These are phyloP conservation scores for Kitagawia praeruptora DNA, from an alignment of 129 eudicot genomes.

Conservation along the genomic window DNA sequence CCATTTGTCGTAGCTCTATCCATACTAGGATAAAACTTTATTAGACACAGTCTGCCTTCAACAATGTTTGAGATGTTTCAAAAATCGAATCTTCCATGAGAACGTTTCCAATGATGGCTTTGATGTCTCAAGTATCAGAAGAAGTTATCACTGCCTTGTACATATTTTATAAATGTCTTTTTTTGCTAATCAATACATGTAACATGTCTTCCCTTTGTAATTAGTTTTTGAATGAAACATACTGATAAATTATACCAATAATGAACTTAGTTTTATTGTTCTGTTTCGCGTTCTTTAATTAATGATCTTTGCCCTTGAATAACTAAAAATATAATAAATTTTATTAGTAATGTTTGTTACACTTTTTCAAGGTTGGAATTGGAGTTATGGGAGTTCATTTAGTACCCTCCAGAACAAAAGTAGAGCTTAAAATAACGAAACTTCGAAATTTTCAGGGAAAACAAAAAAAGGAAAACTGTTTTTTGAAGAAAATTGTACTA, in stretches of 20 bases:
- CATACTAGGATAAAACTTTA: conserved; percentile 80
- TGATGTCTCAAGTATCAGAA: not conserved
- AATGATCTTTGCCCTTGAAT: too few relatives aligned
- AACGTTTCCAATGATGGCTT: not conserved
- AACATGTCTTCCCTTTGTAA: not conserved
- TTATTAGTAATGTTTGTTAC: too few relatives aligned
- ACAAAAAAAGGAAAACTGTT: too few relatives aligned
- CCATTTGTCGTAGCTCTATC: conserved; percentile 63
- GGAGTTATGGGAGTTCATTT: too few relatives aligned
- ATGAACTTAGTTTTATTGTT: too few relatives aligned
- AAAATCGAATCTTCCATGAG: not conserved
- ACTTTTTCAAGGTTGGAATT: too few relatives aligned
- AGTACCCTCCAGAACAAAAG: too few relatives aligned
- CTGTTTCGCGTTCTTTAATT: too few relatives aligned
- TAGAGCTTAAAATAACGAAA: too few relatives aligned
- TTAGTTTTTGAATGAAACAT: not conserved
- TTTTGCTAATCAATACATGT: not conserved
- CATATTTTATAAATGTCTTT: not conserved
- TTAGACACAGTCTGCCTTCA: conserved; percentile 12
- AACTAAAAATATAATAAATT: too few relatives aligned
- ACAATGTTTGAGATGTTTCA: not conserved
- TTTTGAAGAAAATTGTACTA: too few relatives aligned
- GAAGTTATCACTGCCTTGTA: not conserved
- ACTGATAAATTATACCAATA: not conserved
- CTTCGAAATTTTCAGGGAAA: too few relatives aligned